Evolutionary conservation across 495 filamentous ascomycete genomes (phyloP), one percentile per base, ranked within the genome.

Genomic region (Neurospora intermedia): DNA sequence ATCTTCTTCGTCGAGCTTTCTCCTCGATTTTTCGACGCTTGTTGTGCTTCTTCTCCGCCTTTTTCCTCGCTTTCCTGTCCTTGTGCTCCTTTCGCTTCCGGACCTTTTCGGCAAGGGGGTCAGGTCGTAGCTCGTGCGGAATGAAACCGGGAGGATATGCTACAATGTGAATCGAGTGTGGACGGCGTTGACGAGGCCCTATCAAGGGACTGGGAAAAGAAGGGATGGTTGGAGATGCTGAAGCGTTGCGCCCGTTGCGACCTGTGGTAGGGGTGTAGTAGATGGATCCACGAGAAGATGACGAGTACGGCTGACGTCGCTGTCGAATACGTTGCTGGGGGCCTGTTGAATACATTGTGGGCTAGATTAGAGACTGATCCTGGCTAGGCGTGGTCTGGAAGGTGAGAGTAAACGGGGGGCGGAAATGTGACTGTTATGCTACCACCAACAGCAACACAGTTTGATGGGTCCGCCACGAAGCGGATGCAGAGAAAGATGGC

Each of bases 101-200:
- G 3, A 74, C 69, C 20, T 72, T 75, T 9, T 72, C 73, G 16
- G 75, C 69, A n/a, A 40, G 74, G 39, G 79, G 75, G 43, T 59
- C 71, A 16, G 84, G 81, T 72, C 85, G 81, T 23, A 87, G 78
- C 39, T 88, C 86, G 72, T 79, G 76, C 4, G 85, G 85, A 23
- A 85, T 76, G 72, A 84, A 87, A 31, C 86, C 85, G 15, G 84
- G 71, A 16, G 87, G 86, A 73, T 87, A 84, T 31, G 86, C 86
- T 48, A 87, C 79, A 76, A 88, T 87, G 76, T 88, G 86, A 71
- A 88, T 88, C 16, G 85, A 84, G 73, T 88, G 86, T 59, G 83
- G 86, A 31, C 87, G 81, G 72, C 86, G 84, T 27, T 81, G 81
- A 71, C 86, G 84, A 66, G 87, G 83, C 74, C 82, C 81, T 71